Evolutionary conservation across 257 asterid genomes (phyloP), one percentile per base, ranked within the genome.

Genomic region (Thymus mandschuricus): DNA sequence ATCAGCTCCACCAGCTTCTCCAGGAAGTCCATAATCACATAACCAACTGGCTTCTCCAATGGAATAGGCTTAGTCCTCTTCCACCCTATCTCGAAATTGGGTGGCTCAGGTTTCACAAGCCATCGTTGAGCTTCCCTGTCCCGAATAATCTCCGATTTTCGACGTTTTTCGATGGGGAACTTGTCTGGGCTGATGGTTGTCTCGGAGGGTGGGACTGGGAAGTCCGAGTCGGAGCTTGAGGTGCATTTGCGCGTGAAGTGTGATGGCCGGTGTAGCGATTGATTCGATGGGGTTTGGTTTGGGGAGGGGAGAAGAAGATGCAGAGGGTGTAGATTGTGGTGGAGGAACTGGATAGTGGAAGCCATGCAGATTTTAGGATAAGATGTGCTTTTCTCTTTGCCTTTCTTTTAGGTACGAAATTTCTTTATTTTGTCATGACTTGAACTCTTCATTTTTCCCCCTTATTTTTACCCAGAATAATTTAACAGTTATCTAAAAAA

Each of bases 11-110:
- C 89, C 70, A 88, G 72, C 74, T 92, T 92, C 84, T 88, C 89
- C 81, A 88, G 38, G 61, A 85, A 92, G 58, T 90, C 97, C 97
- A 90, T 92, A 4, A 90, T 77, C 75, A 84, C 85, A 72, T 84
- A 83, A 30, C 97, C 98, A 2, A 49, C 82, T 0, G 96, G 96
- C 90, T 86, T 82, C 86, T 92, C 97, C 65, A 81, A 28, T 1
- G 82, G 81, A 31, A 90, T 86, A 0, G 88, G 90, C 80, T 86
- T 88, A 0, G 90, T 92, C 50, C 97, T 78, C 79, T 92, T 90
- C 97, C 98, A 92, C 2, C 98, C 97, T n/a, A 89, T 85, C 83
- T 92, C 98, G 43, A 85, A 86, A 56, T 92, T 92, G 0, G 80
- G 86, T 5, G 96, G 97, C 75, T 89, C 96, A 0, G 90, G 92